Evolutionary conservation across 305 asterid species (phyloP).

Genomic region (Solanum chacoense): DNA sequence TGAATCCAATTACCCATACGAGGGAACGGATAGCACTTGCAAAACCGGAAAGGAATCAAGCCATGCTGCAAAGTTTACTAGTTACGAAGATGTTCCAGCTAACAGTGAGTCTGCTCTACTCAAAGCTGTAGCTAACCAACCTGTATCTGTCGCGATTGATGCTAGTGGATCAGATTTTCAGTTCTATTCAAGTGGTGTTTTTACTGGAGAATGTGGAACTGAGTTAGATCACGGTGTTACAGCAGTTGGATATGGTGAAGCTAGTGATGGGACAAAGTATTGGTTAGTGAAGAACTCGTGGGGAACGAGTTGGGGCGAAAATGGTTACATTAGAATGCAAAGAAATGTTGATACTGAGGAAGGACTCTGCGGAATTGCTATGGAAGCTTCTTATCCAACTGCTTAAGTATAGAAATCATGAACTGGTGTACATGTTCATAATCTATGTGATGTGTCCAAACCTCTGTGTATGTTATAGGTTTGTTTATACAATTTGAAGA

Average conservation of each 20-base stretch:
- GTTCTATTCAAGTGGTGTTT: slow-evolving; percentile 30
- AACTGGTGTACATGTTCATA: background rate
- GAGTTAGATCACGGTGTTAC: slow-evolving; percentile 32
- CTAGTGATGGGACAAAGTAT: slow-evolving; percentile 24
- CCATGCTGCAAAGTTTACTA: slow-evolving; percentile 23
- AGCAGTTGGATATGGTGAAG: slow-evolving; percentile 34
- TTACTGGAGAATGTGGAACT: slow-evolving; percentile 30
- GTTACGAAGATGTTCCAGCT: slow-evolving; percentile 31
- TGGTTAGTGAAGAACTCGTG: slow-evolving; percentile 30
- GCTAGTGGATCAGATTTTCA: slow-evolving; percentile 26
- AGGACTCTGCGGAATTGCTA: slow-evolving; percentile 35
- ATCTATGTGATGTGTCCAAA: background rate
- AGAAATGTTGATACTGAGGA: slow-evolving; percentile 13
- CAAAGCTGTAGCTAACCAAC: slow-evolving; percentile 39
- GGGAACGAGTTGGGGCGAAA: slow-evolving; percentile 8
- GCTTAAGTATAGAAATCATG: background rate
- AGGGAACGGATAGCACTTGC: slow-evolving; percentile 23
- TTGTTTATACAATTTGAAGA: background rate
- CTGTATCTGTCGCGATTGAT: slow-evolving; percentile 31
- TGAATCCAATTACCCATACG: slow-evolving; percentile 32
- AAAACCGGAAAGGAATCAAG: slow-evolving; percentile 11
- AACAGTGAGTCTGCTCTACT: slow-evolving; percentile 16
- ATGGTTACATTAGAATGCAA: background rate
- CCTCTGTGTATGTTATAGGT: background rate
- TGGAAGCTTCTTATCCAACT: slow-evolving; percentile 31